Percentiles rank a stretch among this genome's conserved stretches.
Conservation (phyloP, 192 early-diverging fungal genomes). For the Jimgerdemannia flammicorona region DNA sequence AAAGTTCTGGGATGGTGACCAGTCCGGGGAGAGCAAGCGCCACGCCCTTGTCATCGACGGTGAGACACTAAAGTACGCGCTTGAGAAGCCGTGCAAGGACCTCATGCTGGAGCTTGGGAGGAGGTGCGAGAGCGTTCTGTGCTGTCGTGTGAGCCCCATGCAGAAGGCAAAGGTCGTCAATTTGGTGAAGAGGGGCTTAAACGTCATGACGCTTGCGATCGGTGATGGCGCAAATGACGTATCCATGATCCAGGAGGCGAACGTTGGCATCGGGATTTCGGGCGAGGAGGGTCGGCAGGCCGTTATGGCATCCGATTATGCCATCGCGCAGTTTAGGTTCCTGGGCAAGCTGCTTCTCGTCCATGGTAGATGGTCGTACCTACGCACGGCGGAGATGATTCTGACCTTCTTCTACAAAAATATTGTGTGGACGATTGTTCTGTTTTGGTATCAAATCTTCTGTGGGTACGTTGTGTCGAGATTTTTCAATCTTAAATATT, state of each 20-base stretch:
- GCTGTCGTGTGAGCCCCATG: conserved; percentile 92
- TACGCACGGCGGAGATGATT: conserved; percentile 82
- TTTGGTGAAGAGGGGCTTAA: conserved; percentile 77
- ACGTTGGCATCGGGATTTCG: conserved; percentile 91
- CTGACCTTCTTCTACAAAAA: conserved; percentile 97
- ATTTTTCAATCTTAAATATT: too few relatives aligned
- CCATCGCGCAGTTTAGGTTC: conserved; percentile 88
- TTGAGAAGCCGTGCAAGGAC: conserved; percentile 55
- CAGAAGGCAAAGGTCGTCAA: conserved; percentile 96
- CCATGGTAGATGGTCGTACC: conserved; percentile 92
- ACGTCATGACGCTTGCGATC: conserved; percentile 87
- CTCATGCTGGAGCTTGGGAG: conserved; percentile 71
- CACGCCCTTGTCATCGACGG: conserved; percentile 90
- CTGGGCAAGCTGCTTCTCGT: conserved; percentile 81
- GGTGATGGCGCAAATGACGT: conserved; percentile 99
- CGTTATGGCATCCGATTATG: conserved; percentile 89
- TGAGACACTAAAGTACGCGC: conserved; percentile 72
- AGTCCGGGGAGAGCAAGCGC: conserved; percentile 28
- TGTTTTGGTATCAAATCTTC: conserved; percentile 91
- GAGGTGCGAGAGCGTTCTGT: conserved; percentile 84
- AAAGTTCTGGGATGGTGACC: conserved; percentile 45
- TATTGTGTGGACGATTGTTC: conserved; percentile 80
- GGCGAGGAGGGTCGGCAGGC: conserved; percentile 96
- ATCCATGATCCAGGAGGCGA: conserved; percentile 96
- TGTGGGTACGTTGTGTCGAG: conserved; percentile 48